Conservation (phyloP, 2,329 filamentous ascomycete genomes). For the Dothideomycetidae sp. region DNA sequence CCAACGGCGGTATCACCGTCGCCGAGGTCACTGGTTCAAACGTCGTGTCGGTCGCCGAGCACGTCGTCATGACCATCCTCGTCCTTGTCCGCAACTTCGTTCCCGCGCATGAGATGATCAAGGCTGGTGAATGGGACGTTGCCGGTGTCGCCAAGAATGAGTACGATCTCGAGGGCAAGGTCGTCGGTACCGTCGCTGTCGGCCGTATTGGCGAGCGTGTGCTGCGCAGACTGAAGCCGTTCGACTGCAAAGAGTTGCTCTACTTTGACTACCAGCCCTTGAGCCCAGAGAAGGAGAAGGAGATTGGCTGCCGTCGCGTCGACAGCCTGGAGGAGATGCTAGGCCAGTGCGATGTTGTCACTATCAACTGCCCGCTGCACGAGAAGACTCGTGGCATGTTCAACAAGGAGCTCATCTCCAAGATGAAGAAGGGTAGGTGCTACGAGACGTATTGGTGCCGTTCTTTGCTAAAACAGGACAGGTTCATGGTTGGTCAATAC, state of each 20-base stretch:
- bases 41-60: constrained; percentile 95
- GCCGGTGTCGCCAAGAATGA: constrained; percentile 95
- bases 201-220: constrained; percentile 98
- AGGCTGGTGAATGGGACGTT: constrained; percentile 83
- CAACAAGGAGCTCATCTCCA: constrained; percentile 95
- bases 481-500: constrained; percentile 97
- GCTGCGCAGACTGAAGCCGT: constrained; percentile 84
- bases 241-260: constrained; percentile 98
- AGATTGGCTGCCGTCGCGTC: constrained; percentile 88
- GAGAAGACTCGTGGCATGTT: constrained; percentile 94
- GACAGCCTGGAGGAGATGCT: constrained; percentile 86
- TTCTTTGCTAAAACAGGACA: constrained; percentile 21
- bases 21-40: constrained; percentile 97
- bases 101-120: constrained; percentile 88
- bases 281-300: constrained; percentile 68
- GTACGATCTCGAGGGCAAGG: constrained; percentile 93
- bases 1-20: constrained; percentile 93
- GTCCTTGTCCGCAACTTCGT: constrained; percentile 95
- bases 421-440: constrained; percentile 86
- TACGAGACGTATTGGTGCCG: background rate
- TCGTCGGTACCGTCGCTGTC: constrained; percentile 92
- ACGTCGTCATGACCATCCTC: constrained; percentile 98
- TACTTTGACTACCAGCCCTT: constrained; percentile 99
- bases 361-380: constrained; percentile 98
- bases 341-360: constrained; percentile 87